phyloP scores from a whole-genome alignment of 768 basidiomycete species.

The Lyophyllum semitale region DNA sequence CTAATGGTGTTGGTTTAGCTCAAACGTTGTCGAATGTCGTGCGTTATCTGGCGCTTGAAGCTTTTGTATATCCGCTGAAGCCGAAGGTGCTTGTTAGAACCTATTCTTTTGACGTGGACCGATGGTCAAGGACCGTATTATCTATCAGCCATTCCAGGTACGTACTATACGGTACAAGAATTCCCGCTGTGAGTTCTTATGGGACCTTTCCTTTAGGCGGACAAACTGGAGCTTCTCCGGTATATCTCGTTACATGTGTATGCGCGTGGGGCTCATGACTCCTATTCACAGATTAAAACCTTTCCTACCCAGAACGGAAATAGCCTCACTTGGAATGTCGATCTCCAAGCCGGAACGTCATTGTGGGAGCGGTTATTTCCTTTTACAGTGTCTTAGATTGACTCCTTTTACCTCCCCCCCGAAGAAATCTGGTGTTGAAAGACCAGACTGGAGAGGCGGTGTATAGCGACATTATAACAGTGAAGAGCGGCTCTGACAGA shows the following conservation, averaged over 20 bases:
- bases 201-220: constrained; percentile 41
- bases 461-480: constrained; percentile 53
- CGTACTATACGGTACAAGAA: constrained; percentile 14
- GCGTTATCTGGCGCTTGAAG: constrained; percentile 14
- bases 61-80: constrained; percentile 1
- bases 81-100: constrained; percentile 45
- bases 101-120: constrained; percentile 54
- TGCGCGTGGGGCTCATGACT: not conserved
- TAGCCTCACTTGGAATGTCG: constrained; percentile 55
- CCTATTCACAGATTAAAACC: constrained; percentile 46
- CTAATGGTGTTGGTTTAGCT: constrained; percentile 25
- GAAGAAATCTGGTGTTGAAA: constrained; percentile 60
- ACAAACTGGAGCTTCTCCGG: constrained; percentile 52
- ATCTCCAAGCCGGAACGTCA: constrained; percentile 41
- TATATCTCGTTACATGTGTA: constrained; percentile 21
- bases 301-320: constrained; percentile 49
- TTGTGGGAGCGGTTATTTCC: constrained; percentile 41
- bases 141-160: constrained; percentile 63
- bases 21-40: constrained; percentile 52
- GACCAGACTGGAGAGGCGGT: constrained; percentile 56
- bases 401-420: not conserved
- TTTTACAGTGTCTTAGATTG: not conserved
- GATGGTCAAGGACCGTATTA: constrained; percentile 60
- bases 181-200: not conserved
- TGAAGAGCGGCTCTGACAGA: constrained; percentile 36